Evolutionary conservation across 176 grass and related monocot genomes (phyloP), one percentile per base, ranked within the genome.

Genomic region (Tillandsia leiboldiana): DNA sequence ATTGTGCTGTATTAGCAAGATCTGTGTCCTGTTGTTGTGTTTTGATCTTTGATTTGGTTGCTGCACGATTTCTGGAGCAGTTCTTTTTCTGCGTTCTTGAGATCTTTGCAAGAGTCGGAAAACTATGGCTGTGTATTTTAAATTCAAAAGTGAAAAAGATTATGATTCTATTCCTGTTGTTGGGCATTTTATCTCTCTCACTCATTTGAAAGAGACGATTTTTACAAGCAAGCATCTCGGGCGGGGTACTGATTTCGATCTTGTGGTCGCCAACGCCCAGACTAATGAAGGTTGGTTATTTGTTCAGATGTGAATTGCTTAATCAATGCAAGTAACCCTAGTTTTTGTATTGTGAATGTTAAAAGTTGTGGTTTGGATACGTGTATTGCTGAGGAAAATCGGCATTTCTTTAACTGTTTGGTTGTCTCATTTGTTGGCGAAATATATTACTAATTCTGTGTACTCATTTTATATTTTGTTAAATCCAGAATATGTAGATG

Each of bases 71-170:
- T 42, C 7, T 42, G 33, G 4, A 42, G 33, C 33, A 42, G 33
- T 42, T 42, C 29, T 33, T 3, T 33, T 33, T 33, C 3, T 33
- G 29, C 29, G 29, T 33, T 3, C 5, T 5, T 42, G 33, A 42
- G 7, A 42, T 42, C 33, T 42, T 42, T 42, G 33, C 33, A 42
- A 42, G 33, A 42, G 5, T 42, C 4, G 33, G 51, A 9, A 63
- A 1, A 53, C 69, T 75, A 86, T 90, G 83, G 81, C 74, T 76
- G 84, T 91, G 78, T 87, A 87, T 84, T 87, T 81, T 68, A 83
- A 87, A 56, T 83, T 83, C 65, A 87, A 84, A 70, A 87, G 88
- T 87, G 78, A 57, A 73, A 91, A 91, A 49, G 81, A 70, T 70
- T 78, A 63, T 4, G 73, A 15, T 9, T 81, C 88, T 63, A 50